Evolutionary conservation across 352 stramenopile genomes (phyloP).

Genomic region (Phytophthora fragariae): DNA sequence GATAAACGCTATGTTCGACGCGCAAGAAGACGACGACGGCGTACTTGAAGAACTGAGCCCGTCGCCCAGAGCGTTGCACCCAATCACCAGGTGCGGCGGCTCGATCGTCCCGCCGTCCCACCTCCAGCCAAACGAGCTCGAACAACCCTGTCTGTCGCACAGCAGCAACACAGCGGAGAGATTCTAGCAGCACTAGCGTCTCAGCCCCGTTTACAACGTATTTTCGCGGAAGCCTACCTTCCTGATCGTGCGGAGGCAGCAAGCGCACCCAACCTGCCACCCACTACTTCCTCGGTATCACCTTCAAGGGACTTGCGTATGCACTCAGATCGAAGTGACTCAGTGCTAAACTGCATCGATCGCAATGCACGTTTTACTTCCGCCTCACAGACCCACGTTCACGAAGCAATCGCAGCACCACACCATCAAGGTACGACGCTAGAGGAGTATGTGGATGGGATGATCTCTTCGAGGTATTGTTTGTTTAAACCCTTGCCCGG

Average conservation of each 20-base stretch:
- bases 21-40: neutral
- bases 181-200: slow-evolving; percentile 2
- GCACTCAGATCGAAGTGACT: neutral
- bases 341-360: neutral
- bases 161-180: slow-evolving; percentile 5
- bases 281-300: neutral
- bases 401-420: neutral
- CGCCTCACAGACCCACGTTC: neutral
- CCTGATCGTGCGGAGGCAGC: neutral
- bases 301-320: neutral
- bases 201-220: neutral
- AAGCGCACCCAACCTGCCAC: neutral
- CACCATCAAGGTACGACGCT: slow-evolving; percentile 6
- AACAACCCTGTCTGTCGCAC: slow-evolving; percentile 1
- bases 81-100: neutral
- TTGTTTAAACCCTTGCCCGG: slow-evolving; percentile 7
- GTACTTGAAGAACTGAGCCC: neutral
- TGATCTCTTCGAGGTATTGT: slow-evolving; percentile 2
- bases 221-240: neutral
- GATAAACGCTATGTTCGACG: neutral
- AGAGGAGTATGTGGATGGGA: slow-evolving; percentile 4
- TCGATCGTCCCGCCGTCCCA: neutral
- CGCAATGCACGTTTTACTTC: too few species aligned
- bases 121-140: neutral
- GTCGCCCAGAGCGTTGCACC: neutral